These are phyloP conservation scores for Ananas comosus DNA, from an alignment of 176 grass and related monocot genomes.

Conservation along the genomic window DNA sequence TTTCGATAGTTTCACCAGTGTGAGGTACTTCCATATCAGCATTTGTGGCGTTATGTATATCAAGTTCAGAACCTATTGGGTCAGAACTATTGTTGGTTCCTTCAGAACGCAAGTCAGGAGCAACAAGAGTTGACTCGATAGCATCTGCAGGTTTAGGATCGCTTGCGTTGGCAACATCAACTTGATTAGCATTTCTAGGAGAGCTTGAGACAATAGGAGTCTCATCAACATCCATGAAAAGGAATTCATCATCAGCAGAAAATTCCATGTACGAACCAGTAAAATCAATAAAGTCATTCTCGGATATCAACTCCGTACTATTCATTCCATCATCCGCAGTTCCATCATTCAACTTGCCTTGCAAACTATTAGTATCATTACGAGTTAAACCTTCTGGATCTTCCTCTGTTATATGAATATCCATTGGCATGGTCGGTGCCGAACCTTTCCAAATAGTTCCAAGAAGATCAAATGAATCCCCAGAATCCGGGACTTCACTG, in stretches of 20 bases:
- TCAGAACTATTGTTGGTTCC: slow-evolving; percentile 33
- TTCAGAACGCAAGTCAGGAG: slow-evolving; percentile 26
- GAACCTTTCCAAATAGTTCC: slow-evolving; percentile 35
- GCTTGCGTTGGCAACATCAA: slow-evolving; percentile 17
- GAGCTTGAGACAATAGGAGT: slow-evolving; percentile 41
- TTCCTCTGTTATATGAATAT: slow-evolving; percentile 16
- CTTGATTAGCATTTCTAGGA: slow-evolving; percentile 40
- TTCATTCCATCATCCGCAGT: slow-evolving; percentile 37
- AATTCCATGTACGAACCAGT: slow-evolving; percentile 30
- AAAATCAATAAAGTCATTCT: slow-evolving; percentile 63
- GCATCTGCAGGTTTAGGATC: slow-evolving; percentile 24
- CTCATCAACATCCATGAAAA: slow-evolving; percentile 46
- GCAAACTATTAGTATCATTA: slow-evolving; percentile 30
- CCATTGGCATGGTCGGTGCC: slow-evolving; percentile 16
- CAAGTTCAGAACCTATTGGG: slow-evolving; percentile 23
- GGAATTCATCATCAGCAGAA: slow-evolving; percentile 40
- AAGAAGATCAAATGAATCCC: slow-evolving; percentile 17
- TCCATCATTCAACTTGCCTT: slow-evolving; percentile 30
- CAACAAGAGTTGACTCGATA: slow-evolving; percentile 9
- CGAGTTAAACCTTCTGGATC: slow-evolving; percentile 15
- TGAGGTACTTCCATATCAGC: slow-evolving; percentile 28
- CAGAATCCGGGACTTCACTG: slow-evolving; percentile 20
- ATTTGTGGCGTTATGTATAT: slow-evolving; percentile 16
- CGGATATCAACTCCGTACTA: slow-evolving; percentile 19
- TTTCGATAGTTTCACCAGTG: slow-evolving; percentile 14